Base-by-base conservation (phyloP, 805 yeast species). In the Pichia gijzeniarum region DNA sequence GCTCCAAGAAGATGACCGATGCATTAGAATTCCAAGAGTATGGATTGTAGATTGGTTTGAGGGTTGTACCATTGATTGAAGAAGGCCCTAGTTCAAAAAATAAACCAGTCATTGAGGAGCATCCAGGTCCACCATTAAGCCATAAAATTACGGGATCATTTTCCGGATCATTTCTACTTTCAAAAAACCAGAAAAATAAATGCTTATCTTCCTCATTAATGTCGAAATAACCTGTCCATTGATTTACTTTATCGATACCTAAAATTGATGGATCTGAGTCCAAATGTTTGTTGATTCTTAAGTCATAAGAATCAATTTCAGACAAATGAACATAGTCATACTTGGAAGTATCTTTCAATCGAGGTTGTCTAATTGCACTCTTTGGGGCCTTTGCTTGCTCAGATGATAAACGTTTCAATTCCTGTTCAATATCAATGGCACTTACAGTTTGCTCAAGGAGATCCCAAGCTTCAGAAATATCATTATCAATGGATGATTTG, bases 81-180 rank as follows among this genome's bases (percentile, higher is more conserved):
- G 95, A 73, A 14, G 95, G 91, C 25, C 96, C 95, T 56, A 87
- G 73, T 62, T 88, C 96, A 61, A 86, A 85, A 61, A 87, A 83
- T 53, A 85, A 73, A 0, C 95, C 95, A 13, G 95, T 85, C 67
- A 86, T 67, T 10, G 95, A 85, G 14, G 95, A 85, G 67, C 96
- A 88, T 4, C 96, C 96, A 37, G 96, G 96, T 16, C 96, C 96
- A 55, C 96, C 96, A 61, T 88, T 88, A 60, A 88, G 73, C 95
- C 96, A 89, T 54, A 91, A 71, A 41, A 89, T 76, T 35, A 87
- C 72, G 1, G 96, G 96, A 64, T 87, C 96, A 49, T 73, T 85
- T 52, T 68, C 68, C n/a, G 96, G 95, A 64, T 85, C 90, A 62
- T 82, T 83, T 72, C 95, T 79, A 48, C 91, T 82, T 66, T 88